phyloP scores from a whole-genome alignment of 176 grass and related monocot genomes.

The Neostapfia colusana region DNA sequence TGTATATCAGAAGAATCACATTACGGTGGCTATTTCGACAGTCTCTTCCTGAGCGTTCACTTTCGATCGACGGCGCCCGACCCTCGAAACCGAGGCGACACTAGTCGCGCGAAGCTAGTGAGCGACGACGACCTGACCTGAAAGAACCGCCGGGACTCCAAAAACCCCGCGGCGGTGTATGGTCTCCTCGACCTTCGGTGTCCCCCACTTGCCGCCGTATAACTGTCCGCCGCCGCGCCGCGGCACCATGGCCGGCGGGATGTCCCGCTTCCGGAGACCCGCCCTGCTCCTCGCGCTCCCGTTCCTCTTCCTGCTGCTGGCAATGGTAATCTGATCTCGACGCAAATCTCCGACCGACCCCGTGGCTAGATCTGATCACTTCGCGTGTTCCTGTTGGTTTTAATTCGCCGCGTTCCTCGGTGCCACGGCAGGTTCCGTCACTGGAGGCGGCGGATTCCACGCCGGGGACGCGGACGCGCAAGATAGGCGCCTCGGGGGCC shows the following conservation, averaged over 20 bases:
- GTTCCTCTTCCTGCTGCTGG: conserved; percentile 26
- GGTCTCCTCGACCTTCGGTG: background rate
- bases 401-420: background rate
- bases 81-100: background rate
- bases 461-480: conserved; percentile 59
- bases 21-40: background rate
- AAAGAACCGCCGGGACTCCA: background rate
- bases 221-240: background rate
- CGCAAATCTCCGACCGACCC: background rate
- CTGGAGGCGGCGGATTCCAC: conserved; percentile 46
- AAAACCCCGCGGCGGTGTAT: conserved; percentile 30
- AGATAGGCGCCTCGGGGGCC: conserved; percentile 36
- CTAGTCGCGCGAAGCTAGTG: background rate
- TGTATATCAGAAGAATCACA: too few species aligned
- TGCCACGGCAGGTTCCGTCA: conserved; percentile 11
- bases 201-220: background rate
- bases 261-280: conserved; percentile 4
- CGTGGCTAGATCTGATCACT: conserved; percentile 37
- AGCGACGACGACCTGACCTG: background rate
- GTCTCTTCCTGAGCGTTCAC: background rate
- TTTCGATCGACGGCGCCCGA: background rate
- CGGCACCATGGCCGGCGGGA: conserved; percentile 14
- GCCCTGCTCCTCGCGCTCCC: background rate
- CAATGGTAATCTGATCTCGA: conserved; percentile 28
- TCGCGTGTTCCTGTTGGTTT: background rate